A percentile compares a stretch with the other conserved stretches of the same genome.
phyloP scores from a whole-genome alignment of 2,329 filamentous ascomycete species.

The Phyllosticta ampelicida region DNA sequence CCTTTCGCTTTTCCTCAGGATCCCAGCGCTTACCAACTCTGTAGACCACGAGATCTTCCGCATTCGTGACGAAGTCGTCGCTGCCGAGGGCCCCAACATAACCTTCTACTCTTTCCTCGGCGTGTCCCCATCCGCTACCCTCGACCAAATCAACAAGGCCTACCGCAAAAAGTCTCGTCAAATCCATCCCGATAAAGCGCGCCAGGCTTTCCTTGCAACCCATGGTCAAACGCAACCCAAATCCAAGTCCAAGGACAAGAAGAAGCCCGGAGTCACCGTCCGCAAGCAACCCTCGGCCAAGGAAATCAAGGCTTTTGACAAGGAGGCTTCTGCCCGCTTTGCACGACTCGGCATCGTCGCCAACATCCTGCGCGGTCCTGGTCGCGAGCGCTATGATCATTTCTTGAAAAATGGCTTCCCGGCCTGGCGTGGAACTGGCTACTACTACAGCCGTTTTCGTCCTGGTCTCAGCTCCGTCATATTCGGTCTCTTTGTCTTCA shows the following conservation, averaged over 20 bases:
- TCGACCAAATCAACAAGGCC: conserved; percentile 86
- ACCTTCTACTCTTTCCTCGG: conserved; percentile 94
- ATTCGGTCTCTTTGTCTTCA: conserved; percentile 66
- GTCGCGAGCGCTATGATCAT: conserved; percentile 83
- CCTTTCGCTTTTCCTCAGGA: not conserved
- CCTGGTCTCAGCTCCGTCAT: conserved; percentile 82
- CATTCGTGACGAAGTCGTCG: conserved; percentile 73
- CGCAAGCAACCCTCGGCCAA: conserved; percentile 60
- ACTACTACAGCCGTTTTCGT: conserved; percentile 93
- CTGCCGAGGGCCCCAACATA: conserved; percentile 62
- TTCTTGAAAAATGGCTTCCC: conserved; percentile 92
- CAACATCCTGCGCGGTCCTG: conserved; percentile 71
- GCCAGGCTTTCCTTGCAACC: conserved; percentile 66
- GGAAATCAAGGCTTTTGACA: conserved; percentile 68
- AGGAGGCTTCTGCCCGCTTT: conserved; percentile 73
- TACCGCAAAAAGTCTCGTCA: conserved; percentile 78
- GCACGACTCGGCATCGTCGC: conserved; percentile 74
- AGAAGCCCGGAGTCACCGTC: conserved; percentile 48
- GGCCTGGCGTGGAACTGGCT: conserved; percentile 91
- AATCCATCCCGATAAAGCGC: conserved; percentile 93
- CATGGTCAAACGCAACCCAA: conserved; percentile 37
- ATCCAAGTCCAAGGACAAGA: conserved; percentile 33
- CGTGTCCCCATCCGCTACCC: conserved; percentile 58
- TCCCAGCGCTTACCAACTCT: not conserved
- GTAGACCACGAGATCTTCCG: conserved; percentile 96